Evolutionary conservation across 768 basidiomycete genomes (phyloP), one percentile per base, ranked within the genome.

Genomic region (Leccinum barrowsii): DNA sequence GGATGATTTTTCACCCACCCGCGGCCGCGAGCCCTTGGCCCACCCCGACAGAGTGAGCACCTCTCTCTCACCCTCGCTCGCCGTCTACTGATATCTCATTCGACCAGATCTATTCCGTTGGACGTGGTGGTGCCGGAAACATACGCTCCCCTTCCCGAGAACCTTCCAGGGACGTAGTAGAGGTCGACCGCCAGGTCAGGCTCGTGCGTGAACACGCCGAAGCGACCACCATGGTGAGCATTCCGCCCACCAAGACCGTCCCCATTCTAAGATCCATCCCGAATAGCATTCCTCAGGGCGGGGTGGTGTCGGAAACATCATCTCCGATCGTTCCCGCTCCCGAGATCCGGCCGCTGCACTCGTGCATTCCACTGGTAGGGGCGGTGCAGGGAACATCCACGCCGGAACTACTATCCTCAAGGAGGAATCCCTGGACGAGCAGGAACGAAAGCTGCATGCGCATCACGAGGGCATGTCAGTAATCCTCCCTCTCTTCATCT

Each of bases 91-190:
- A 60, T 37, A 12, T 2, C 2, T 42, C 42, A 19, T 6, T 5
- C 49, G 13, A 28, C 22, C 35, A 62, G 63, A n/a, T 63, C 61
- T 77, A 74, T 61, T 85, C 83, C 19, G 80, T 81, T 46, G 93
- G 93, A 11, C 84, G 92, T 52, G 92, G 93, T 26, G 93, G 93
- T 15, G 82, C 82, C 7, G 93, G 92, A 8, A 95, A 95, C 78
- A 85, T 94, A 52, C 85, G 89, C 57, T 88, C 90, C 2, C 86
- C 85, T 1, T 90, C 90, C 22, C 82, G 85, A 35, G 86, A 85
- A 54, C 52, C 72, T 6, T 44, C 66, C 1, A 73, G 73, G 21
- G 65, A 73, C 11, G 53, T 48, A 47, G 51, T 58, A 49, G 63
- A 76, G 59, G 24, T 63, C 42, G 65, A 56, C 2, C 59, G 62